Conservation (phyloP, 768 basidiomycete genomes). For the Phylloporus sp. region DNA sequence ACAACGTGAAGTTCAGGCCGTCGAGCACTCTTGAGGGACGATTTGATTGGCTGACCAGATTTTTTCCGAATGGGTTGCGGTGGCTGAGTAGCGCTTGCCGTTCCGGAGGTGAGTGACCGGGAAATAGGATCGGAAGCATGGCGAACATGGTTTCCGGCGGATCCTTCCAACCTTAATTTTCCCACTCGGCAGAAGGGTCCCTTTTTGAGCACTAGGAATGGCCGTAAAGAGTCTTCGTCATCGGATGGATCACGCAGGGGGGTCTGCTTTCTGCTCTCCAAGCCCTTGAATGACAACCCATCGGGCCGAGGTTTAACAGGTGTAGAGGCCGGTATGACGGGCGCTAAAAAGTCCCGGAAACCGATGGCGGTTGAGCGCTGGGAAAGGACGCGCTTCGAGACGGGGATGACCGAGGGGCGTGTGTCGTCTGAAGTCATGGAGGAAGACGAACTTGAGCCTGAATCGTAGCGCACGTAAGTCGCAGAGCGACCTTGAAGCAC, state of each 20-base stretch:
- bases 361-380: slow-evolving; percentile 22
- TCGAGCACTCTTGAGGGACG: slow-evolving; percentile 76
- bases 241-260: slow-evolving; percentile 30
- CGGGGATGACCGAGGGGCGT: slow-evolving; percentile 35
- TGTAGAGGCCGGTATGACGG: slow-evolving; percentile 41
- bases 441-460: slow-evolving; percentile 35
- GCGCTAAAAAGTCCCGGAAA: slow-evolving; percentile 31
- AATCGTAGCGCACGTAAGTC: slow-evolving; percentile 19
- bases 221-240: slow-evolving; percentile 23
- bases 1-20: slow-evolving; percentile 53
- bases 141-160: slow-evolving; percentile 15
- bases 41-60: slow-evolving; percentile 89
- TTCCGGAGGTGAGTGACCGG: background rate
- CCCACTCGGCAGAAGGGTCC: slow-evolving; percentile 17
- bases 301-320: slow-evolving; percentile 20
- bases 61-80: slow-evolving; percentile 73
- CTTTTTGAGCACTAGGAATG: slow-evolving; percentile 22
- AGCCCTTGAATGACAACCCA: slow-evolving; percentile 9
- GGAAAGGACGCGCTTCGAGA: slow-evolving; percentile 35
- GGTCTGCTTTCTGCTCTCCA: slow-evolving; percentile 11
- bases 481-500: slow-evolving; percentile 2
- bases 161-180: slow-evolving; percentile 25
- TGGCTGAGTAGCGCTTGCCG: background rate
- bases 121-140: slow-evolving; percentile 22
- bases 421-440: slow-evolving; percentile 35